These are phyloP conservation scores for Mucor circinelloides DNA, from an alignment of 371 early-diverging fungal species.

Conservation along the genomic window DNA sequence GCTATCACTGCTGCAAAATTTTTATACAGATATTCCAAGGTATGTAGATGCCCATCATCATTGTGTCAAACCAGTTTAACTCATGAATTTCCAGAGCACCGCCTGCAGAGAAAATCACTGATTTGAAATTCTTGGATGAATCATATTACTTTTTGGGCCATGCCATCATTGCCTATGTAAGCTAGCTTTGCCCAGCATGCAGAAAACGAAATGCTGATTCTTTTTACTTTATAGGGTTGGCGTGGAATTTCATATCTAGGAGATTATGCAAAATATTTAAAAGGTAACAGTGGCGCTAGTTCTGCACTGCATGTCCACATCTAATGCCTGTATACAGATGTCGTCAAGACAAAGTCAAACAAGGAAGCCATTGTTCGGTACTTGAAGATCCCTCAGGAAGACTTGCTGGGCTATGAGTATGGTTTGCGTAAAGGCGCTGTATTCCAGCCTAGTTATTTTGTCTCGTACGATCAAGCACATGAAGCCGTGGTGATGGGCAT, in stretches of 20 bases:
- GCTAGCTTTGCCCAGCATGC: not conserved
- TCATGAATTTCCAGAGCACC: slow-evolving; percentile 28
- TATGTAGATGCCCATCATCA: slow-evolving; percentile 29
- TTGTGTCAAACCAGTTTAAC: slow-evolving; percentile 16
- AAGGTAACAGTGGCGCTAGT: slow-evolving; percentile 22
- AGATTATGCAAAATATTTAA: slow-evolving; percentile 53
- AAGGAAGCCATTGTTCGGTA: slow-evolving; percentile 70
- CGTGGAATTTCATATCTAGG: slow-evolving; percentile 51
- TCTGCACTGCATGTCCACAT: not conserved
- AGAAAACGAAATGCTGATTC: not conserved
- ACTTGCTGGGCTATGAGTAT: slow-evolving; percentile 80
- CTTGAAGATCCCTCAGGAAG: slow-evolving; percentile 66
- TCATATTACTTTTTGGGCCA: slow-evolving; percentile 50
- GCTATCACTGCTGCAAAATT: slow-evolving; percentile 65
- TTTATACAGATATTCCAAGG: slow-evolving; percentile 56
- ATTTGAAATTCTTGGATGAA: slow-evolving; percentile 46
- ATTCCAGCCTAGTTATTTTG: slow-evolving; percentile 82
- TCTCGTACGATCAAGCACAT: slow-evolving; percentile 68
- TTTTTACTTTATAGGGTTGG: slow-evolving; percentile 38
- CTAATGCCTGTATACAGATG: slow-evolving; percentile 55
- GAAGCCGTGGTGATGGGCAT: slow-evolving; percentile 77
- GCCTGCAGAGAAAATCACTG: slow-evolving; percentile 42
- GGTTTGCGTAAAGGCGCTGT: slow-evolving; percentile 65
- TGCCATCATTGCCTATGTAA: slow-evolving; percentile 55
- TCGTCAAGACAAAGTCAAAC: slow-evolving; percentile 68